Base-by-base conservation (phyloP, 1,284 basidiomycete species). In the Cystobasidiaceae sp. region DNA sequence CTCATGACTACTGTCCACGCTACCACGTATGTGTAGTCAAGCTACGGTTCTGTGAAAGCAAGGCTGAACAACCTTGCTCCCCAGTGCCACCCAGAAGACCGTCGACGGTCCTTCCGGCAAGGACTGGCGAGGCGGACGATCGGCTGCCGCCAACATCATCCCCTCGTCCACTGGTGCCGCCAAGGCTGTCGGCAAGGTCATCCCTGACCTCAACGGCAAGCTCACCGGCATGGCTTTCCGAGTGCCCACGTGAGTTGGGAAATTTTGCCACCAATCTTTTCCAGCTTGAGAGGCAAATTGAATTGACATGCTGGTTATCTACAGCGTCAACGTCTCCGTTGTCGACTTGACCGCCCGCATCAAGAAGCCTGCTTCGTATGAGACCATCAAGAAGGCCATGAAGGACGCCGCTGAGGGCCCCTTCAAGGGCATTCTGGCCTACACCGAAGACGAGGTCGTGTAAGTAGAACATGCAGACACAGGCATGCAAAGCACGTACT, bases 91-190 rank as follows among this genome's bases (percentile, higher is more conserved):
- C 73, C 94, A 98, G 82, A 98, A 97, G 87, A 97, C 94, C 73
- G 94, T 97, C 75, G 93, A 97, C 74, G 93, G 93, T 70, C 93
- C 93, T 58, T 97, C 92, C 59, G 77, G 83, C 82, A 97, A 92
- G 82, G 90, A 92, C 81, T 82, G 82, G 82, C 79, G 82, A 80
- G 96, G 96, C 79, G 94, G 94, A 74, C 96, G 94, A 82, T 86
- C 87, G 74, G 93, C 94, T 70, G 87, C 87, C 79, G 89, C 89
- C 82, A 99, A 99, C 87, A 97, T 99, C 81, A 99, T 99, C 78
- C 94, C 94, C 67, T 97, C 94, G 32, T 96, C 92, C 75, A 98
- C 96, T 71, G 94, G 94, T 82, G 94, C 94, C 71, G 96, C 96
- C 79, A 98, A 98, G 81, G 77, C 77, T 68, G 61, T 64, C 37